Conservation (phyloP, 805 yeast species). For the Saturnispora serradocipensis region DNA sequence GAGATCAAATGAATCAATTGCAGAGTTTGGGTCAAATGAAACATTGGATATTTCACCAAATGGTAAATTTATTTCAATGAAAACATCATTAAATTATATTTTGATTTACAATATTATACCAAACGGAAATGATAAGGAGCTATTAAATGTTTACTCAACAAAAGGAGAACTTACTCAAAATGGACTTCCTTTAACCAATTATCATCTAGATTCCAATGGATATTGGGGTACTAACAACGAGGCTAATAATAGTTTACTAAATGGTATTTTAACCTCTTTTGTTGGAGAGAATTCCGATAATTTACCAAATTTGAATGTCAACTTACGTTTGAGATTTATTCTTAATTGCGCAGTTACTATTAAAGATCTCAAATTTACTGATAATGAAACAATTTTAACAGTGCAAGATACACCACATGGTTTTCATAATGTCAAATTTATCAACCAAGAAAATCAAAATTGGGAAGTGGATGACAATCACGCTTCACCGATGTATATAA, state of each 20-base stretch:
- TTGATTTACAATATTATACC: constrained; percentile 33
- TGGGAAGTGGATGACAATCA: constrained; percentile 12
- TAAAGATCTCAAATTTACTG: constrained; percentile 22
- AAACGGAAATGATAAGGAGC: constrained; percentile 23
- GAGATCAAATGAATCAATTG: constrained; percentile 35
- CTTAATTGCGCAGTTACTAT: constrained; percentile 27
- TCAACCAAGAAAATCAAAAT: constrained; percentile 8
- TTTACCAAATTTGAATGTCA: constrained; percentile 25
- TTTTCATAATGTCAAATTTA: constrained; percentile 23
- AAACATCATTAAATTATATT: constrained; percentile 32
- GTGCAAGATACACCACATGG: constrained; percentile 27
- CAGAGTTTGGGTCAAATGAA: constrained; percentile 38
- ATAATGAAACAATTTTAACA: constrained; percentile 20
- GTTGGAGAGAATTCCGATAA: constrained; percentile 19
- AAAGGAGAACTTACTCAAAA: constrained; percentile 27
- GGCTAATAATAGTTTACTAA: constrained; percentile 3
- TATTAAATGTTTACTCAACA: constrained; percentile 23
- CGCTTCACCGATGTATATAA: constrained; percentile 17
- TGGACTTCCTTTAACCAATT: constrained; percentile 18
- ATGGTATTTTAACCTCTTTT: constrained; percentile 21
- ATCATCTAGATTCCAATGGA: constrained; percentile 6
- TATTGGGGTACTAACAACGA: constrained; percentile 10
- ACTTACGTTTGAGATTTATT: constrained; percentile 27
- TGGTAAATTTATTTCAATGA: constrained; percentile 32
- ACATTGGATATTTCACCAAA: constrained; percentile 29